These are phyloP conservation scores for Kockiozyma suomiensis DNA, from an alignment of 805 yeast genomes.

Conservation along the genomic window DNA sequence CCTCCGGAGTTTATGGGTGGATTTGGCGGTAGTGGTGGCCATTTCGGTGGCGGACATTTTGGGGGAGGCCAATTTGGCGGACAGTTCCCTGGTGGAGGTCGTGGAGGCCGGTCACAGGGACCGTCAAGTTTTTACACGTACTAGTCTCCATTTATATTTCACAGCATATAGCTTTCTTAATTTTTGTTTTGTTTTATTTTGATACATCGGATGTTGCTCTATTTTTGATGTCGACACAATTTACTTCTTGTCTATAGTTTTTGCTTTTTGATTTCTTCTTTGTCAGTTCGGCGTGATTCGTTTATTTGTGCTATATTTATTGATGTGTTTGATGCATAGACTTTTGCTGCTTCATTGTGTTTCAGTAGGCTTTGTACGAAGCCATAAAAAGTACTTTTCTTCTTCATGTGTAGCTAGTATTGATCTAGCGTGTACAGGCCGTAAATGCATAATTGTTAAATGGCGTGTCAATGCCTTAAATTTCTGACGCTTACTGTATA, in stretches of 20 bases:
- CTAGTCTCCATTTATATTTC: neutral
- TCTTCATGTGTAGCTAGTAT: too few relatives aligned
- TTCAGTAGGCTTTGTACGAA: neutral
- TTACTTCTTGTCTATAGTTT: neutral
- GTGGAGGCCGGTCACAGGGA: slow-evolving; percentile 22
- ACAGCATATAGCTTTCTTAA: neutral
- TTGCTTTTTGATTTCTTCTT: neutral
- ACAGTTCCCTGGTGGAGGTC: slow-evolving; percentile 33
- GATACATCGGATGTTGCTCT: neutral
- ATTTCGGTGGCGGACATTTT: slow-evolving; percentile 26
- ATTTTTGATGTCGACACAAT: neutral
- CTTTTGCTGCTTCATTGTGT: neutral
- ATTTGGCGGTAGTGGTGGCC: slow-evolving; percentile 34
- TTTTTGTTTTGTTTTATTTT: neutral
- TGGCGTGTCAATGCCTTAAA: too few relatives aligned
- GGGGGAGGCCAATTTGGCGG: slow-evolving; percentile 29
- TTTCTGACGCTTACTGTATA: too few relatives aligned
- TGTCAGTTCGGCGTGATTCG: slow-evolving; percentile 5
- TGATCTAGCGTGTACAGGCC: too few relatives aligned
- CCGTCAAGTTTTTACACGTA: slow-evolving; percentile 30
- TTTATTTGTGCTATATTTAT: neutral
- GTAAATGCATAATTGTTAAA: too few relatives aligned
- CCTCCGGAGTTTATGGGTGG: slow-evolving; percentile 26
- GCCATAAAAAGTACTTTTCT: neutral
- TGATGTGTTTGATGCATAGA: neutral